phyloP scores from a whole-genome alignment of 192 early-diverging fungal species.

The Coemansia sp. region DNA sequence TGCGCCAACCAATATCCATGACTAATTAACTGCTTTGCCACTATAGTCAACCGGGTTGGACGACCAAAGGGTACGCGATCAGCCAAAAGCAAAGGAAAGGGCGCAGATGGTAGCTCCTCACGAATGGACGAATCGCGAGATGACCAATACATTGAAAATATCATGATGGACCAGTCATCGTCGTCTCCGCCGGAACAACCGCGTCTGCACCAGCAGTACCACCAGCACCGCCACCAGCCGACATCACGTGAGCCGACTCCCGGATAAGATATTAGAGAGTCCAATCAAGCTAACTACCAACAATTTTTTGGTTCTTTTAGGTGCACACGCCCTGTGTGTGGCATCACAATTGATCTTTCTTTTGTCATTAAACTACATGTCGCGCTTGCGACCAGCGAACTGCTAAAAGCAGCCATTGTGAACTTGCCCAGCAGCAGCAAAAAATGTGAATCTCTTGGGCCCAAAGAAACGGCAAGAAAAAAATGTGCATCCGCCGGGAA shows the following conservation, averaged over 20 bases:
- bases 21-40: not conserved
- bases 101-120: not conserved
- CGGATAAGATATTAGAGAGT: no score
- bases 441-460: no score
- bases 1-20: not conserved
- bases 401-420: no score
- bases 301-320: no score
- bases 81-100: slow-evolving; percentile 24
- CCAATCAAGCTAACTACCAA: no score
- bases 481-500: slow-evolving; percentile 60
- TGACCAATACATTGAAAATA: not conserved
- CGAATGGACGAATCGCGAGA: not conserved
- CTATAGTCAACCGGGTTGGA: slow-evolving; percentile 51
- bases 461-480: no score
- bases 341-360: no score
- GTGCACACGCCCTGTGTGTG: no score
- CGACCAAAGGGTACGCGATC: slow-evolving; percentile 43
- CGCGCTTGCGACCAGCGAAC: no score
- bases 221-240: not conserved
- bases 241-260: not conserved
- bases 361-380: no score
- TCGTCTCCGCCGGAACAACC: slow-evolving; percentile 1
- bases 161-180: slow-evolving; percentile 6
- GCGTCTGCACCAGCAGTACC: not conserved
- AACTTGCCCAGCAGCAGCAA: no score